Conservation (phyloP, 805 yeast genomes). For the Kodamaea neixiangensis region DNA sequence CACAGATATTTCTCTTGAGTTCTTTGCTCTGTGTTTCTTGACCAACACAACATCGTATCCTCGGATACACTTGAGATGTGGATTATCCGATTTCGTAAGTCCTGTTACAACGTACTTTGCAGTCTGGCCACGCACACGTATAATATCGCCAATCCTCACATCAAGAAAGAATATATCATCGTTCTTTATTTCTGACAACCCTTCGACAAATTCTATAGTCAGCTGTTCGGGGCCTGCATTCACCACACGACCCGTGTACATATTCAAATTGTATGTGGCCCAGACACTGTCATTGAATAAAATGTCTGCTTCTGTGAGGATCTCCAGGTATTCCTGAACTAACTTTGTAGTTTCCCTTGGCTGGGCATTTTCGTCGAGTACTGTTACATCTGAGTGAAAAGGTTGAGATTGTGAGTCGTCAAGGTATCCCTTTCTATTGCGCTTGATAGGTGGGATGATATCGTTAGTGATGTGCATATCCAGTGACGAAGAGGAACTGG, state of each 20-base stretch:
- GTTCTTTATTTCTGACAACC: constrained; percentile 34
- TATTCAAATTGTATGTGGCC: constrained; percentile 51
- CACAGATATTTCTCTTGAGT: constrained; percentile 15
- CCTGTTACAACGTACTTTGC: constrained; percentile 36
- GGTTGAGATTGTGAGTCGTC: neutral
- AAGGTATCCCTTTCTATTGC: neutral
- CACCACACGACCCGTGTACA: constrained; percentile 51
- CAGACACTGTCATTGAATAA: constrained; percentile 44
- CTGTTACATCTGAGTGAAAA: constrained; percentile 4
- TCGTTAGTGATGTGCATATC: neutral
- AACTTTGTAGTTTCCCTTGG: neutral
- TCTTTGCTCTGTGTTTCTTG: constrained; percentile 21
- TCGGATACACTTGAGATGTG: constrained; percentile 51
- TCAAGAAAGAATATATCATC: constrained; percentile 49
- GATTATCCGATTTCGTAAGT: constrained; percentile 1
- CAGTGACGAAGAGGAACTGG: neutral
- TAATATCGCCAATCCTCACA: constrained; percentile 56
- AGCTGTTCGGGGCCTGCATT: constrained; percentile 26
- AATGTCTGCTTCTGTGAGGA: constrained; percentile 15
- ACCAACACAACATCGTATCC: constrained; percentile 57
- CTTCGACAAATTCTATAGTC: constrained; percentile 44
- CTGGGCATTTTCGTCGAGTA: neutral
- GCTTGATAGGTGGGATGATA: neutral
- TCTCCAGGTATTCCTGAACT: constrained; percentile 2
- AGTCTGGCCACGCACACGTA: constrained; percentile 36